These are phyloP conservation scores for Phlebiopsis flavidoalba DNA, from an alignment of 768 basidiomycete genomes.

Conservation along the genomic window DNA sequence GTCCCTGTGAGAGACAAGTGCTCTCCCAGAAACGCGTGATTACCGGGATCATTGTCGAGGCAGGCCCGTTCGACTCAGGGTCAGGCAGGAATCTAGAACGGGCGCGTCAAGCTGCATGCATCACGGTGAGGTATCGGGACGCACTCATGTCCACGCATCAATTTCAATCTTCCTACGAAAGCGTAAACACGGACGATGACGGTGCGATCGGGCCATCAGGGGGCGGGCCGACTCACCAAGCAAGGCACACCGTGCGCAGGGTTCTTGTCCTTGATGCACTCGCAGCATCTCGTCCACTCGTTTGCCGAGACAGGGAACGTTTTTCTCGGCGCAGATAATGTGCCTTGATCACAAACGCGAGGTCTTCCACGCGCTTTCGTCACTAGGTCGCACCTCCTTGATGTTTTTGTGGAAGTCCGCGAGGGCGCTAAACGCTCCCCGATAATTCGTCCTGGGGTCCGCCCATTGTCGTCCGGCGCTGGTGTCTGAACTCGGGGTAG, in stretches of 20 bases:
- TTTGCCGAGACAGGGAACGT: constrained; percentile 73
- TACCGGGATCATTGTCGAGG: constrained; percentile 44
- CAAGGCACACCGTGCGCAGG: constrained; percentile 62
- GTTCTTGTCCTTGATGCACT: constrained; percentile 67
- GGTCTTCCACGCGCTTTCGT: constrained; percentile 81
- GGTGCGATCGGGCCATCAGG: neutral
- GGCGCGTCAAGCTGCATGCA: neutral
- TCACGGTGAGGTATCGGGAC: constrained; percentile 18
- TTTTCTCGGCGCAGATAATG: constrained; percentile 56
- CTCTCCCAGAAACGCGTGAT: constrained; percentile 64
- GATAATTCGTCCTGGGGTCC: constrained; percentile 69
- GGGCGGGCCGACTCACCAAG: constrained; percentile 38
- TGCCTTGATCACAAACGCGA: constrained; percentile 67
- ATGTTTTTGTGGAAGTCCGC: constrained; percentile 73
- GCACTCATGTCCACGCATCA: constrained; percentile 74
- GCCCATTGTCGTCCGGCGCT: constrained; percentile 49
- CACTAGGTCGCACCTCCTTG: constrained; percentile 70
- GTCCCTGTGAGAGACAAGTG: constrained; percentile 39
- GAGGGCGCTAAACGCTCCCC: constrained; percentile 63
- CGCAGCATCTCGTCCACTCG: constrained; percentile 63
- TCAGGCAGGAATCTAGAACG: constrained; percentile 52
- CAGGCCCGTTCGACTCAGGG: constrained; percentile 58
- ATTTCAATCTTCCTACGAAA: constrained; percentile 71
- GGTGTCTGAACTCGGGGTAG: constrained; percentile 18
- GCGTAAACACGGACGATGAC: neutral